Evolutionary conservation across 2,329 filamentous ascomycete species (phyloP).

Genomic region (Exophiala sp.): DNA sequence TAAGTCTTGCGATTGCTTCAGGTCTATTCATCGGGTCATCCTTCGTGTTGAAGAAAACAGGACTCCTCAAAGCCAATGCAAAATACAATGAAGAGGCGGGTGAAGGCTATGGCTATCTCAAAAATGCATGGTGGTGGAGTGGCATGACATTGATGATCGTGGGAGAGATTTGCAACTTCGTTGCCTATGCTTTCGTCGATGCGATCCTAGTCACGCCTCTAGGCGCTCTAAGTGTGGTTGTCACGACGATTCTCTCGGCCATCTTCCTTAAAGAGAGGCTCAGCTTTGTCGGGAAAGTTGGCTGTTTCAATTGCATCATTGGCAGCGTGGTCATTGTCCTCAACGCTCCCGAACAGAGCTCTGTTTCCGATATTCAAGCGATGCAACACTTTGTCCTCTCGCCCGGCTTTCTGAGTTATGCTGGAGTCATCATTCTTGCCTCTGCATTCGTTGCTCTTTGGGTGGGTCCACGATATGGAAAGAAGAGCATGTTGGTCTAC

Average conservation of each 20-base stretch:
- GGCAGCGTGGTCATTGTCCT: conserved; percentile 91
- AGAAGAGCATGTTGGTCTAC: conserved; percentile 97
- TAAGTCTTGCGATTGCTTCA: conserved; percentile 78
- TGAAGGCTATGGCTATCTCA: conserved; percentile 95
- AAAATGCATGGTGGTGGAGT: conserved; percentile 90
- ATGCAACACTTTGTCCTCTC: conserved; percentile 85
- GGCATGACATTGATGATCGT: conserved; percentile 97
- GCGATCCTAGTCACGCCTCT: conserved; percentile 92
- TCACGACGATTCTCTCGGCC: conserved; percentile 84
- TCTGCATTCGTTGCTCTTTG: conserved; percentile 71
- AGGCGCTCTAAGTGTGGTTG: conserved; percentile 85
- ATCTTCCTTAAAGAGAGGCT: conserved; percentile 95
- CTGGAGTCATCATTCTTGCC: conserved; percentile 75
- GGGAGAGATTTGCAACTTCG: conserved; percentile 95
- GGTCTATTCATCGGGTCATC: conserved; percentile 91
- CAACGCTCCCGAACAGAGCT: conserved; percentile 83
- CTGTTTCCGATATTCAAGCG: conserved; percentile 81
- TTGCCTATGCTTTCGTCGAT: conserved; percentile 94
- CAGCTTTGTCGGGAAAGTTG: conserved; percentile 93
- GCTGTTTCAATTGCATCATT: conserved; percentile 91
- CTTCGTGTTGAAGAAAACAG: conserved; percentile 93
- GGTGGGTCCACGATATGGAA: conserved; percentile 82
- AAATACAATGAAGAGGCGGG: conserved; percentile 96
- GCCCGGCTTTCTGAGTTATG: conserved; percentile 81
- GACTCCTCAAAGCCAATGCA: conserved; percentile 83